Evolutionary conservation across 306 rosid genomes (phyloP).

Genomic region (Vigna hirtella): DNA sequence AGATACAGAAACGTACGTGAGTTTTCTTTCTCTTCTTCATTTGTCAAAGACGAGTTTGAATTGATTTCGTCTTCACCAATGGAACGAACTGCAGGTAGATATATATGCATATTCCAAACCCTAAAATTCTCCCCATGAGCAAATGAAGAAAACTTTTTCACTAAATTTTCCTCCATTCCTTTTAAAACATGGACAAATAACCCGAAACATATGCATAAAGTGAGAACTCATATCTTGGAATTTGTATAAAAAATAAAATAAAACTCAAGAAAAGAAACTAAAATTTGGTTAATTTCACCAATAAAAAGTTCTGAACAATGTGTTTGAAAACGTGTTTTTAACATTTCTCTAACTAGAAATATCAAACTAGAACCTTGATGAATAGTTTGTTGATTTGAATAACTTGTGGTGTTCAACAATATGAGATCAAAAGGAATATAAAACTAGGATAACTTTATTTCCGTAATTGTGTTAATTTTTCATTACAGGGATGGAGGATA

Average conservation of each 20-base stretch:
- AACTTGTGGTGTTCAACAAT: too few species aligned
- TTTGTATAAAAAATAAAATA: background rate
- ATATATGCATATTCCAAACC: slow-evolving; percentile 37
- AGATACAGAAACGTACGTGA: slow-evolving; percentile 47
- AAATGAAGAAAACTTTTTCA: background rate
- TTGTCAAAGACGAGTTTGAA: slow-evolving; percentile 30
- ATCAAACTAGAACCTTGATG: too few species aligned
- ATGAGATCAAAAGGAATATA: background rate
- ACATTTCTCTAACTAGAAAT: too few species aligned
- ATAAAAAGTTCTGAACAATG: too few species aligned
- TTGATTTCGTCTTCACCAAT: slow-evolving; percentile 15
- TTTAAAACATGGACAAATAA: background rate
- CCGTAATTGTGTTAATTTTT: background rate
- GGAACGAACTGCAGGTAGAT: background rate
- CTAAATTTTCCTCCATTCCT: background rate
- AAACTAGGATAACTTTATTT: background rate
- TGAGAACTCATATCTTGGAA: slow-evolving; percentile 4
- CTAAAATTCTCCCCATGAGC: slow-evolving; percentile 11
- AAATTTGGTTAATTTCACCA: too few species aligned
- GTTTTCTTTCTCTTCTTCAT: slow-evolving; percentile 53
- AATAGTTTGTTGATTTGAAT: too few species aligned
- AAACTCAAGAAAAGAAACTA: too few species aligned
- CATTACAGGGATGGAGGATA: background rate
- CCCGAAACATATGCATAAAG: slow-evolving; percentile 17
- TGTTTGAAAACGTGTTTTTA: too few species aligned